These are phyloP conservation scores for Curvularia sp. DNA, from an alignment of 2,329 filamentous ascomycete genomes.

Conservation along the genomic window DNA sequence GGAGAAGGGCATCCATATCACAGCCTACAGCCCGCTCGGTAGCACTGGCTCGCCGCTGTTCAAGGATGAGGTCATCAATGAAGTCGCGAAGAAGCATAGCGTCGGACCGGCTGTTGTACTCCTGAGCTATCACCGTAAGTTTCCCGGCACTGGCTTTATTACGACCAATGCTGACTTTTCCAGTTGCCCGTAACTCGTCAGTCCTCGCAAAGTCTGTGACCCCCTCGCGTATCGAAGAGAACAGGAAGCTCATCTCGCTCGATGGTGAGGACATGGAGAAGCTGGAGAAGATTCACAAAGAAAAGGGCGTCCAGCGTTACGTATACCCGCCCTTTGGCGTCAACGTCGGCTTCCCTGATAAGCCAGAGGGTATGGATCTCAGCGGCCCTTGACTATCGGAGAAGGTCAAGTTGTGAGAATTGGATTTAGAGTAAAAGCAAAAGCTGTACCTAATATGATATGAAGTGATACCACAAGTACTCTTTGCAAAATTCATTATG, in stretches of 20 bases:
- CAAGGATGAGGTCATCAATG: constrained; percentile 55
- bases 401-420: constrained; percentile 15
- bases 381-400: constrained; percentile 36
- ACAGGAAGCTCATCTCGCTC: constrained; percentile 70
- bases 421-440: constrained; percentile 12
- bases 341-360: constrained; percentile 59
- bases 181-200: constrained; percentile 70
- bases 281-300: constrained; percentile 55
- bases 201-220: constrained; percentile 78
- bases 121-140: constrained; percentile 74
- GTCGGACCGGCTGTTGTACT: constrained; percentile 64
- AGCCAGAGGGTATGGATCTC: constrained; percentile 49
- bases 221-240: constrained; percentile 71
- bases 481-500: background rate
- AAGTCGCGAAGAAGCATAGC: constrained; percentile 59
- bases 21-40: constrained; percentile 68
- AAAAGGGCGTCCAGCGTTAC: constrained; percentile 55
- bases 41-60: constrained; percentile 59
- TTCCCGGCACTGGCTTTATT: background rate
- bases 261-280: constrained; percentile 67
- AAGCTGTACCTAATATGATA: constrained; percentile 21
- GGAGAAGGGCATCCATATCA: constrained; percentile 72
- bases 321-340: constrained; percentile 60
- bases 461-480: background rate
- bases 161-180: constrained; percentile 5